These are phyloP conservation scores for Sarcomyxa edulis DNA, from an alignment of 768 basidiomycete genomes.

Conservation along the genomic window DNA sequence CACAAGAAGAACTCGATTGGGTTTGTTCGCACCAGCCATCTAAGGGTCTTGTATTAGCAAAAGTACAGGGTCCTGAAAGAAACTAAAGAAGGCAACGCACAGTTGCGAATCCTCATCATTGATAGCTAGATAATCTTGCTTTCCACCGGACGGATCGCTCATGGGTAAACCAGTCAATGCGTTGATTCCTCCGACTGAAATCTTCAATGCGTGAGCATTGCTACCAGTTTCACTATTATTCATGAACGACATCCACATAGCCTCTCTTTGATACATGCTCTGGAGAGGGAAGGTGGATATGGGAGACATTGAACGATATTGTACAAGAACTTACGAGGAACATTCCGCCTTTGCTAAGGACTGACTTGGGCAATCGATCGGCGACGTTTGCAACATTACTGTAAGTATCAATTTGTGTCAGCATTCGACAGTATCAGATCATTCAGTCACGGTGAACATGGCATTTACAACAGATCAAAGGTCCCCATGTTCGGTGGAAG, in stretches of 20 bases:
- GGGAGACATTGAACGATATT: neutral
- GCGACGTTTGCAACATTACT: conserved; percentile 14
- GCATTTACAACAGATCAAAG: conserved; percentile 16
- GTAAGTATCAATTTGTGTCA: neutral
- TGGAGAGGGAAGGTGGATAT: neutral
- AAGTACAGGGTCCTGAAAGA: neutral
- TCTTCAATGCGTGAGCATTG: conserved; percentile 15
- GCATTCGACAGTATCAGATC: too few species aligned
- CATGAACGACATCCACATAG: conserved; percentile 22
- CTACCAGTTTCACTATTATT: too few species aligned
- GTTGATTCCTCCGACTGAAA: conserved; percentile 23
- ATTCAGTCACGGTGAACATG: too few species aligned
- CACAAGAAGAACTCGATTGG: neutral
- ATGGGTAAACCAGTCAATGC: conserved; percentile 18
- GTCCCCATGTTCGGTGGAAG: conserved; percentile 19
- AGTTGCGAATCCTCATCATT: conserved; percentile 9
- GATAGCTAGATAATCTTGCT: conserved; percentile 20
- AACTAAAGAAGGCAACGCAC: conserved; percentile 12
- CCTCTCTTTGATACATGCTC: conserved; percentile 23
- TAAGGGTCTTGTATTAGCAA: neutral
- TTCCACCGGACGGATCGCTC: conserved; percentile 7
- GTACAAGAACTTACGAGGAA: conserved; percentile 15
- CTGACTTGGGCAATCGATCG: conserved; percentile 11
- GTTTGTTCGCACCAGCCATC: conserved; percentile 17
- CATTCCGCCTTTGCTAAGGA: conserved; percentile 17